Percentiles rank a stretch among this genome's conserved stretches.
Conservation (phyloP, 2,329 filamentous ascomycete genomes). For the Cercospora janseana region DNA sequence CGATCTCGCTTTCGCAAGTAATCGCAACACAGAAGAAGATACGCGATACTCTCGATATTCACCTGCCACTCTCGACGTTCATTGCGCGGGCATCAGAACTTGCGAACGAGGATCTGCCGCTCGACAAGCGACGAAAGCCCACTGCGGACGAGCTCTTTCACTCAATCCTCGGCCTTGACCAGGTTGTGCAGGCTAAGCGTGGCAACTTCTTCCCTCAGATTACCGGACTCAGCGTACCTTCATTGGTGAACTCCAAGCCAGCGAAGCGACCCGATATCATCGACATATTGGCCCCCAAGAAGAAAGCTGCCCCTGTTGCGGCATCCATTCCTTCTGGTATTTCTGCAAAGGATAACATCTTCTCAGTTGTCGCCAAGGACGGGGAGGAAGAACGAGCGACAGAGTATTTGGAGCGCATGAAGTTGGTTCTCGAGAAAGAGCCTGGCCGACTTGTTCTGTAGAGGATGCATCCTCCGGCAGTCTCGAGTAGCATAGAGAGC, state of each 20-base stretch:
- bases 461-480: slow-evolving; percentile 1
- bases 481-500: slow-evolving; percentile 9
- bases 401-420: slow-evolving; percentile 81
- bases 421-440: slow-evolving; percentile 76
- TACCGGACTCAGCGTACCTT: slow-evolving; percentile 50
- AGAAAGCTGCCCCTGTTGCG: slow-evolving; percentile 35
- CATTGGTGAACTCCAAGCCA: slow-evolving; percentile 37
- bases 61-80: slow-evolving; percentile 81
- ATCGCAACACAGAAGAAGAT: slow-evolving; percentile 78
- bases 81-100: slow-evolving; percentile 79
- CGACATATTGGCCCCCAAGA: slow-evolving; percentile 66
- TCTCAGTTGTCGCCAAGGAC: slow-evolving; percentile 75
- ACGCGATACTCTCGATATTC: slow-evolving; percentile 72
- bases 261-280: slow-evolving; percentile 70
- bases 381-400: slow-evolving; percentile 78
- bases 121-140: slow-evolving; percentile 61
- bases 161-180: slow-evolving; percentile 72
- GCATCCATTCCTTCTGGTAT: slow-evolving; percentile 32
- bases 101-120: slow-evolving; percentile 82
- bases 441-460: slow-evolving; percentile 68
- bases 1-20: slow-evolving; percentile 76
- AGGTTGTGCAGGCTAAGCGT: slow-evolving; percentile 51
- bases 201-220: slow-evolving; percentile 73
- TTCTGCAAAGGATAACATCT: slow-evolving; percentile 65
- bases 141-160: slow-evolving; percentile 84